A percentile compares a stretch with the other conserved stretches of the same genome.
Conservation (phyloP, 192 early-diverging fungal species). For the Lunasporangiospora selenospora region DNA sequence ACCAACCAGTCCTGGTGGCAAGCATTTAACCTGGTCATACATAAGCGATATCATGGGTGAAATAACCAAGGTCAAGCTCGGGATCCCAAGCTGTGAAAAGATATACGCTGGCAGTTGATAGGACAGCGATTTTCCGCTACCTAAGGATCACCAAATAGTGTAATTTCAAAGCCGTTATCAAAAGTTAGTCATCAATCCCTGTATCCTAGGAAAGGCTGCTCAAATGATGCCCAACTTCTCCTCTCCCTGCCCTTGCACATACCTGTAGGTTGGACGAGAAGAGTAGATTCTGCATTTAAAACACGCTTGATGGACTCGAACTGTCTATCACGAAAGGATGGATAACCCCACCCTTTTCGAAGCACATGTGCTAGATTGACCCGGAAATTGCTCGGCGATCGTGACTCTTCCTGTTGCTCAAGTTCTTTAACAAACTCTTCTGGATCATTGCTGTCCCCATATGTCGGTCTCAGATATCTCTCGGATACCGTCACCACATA, state of each 20-base stretch:
- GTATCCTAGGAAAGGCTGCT: no score
- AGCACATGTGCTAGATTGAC: constrained; percentile 56
- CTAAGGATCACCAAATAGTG: background rate
- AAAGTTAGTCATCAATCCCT: no score
- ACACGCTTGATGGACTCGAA: constrained; percentile 54
- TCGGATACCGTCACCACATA: constrained; percentile 24
- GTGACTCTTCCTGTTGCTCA: constrained; percentile 3
- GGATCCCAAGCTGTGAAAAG: constrained; percentile 49
- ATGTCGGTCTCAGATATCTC: constrained; percentile 5
- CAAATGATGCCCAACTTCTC: no score
- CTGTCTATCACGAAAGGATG: constrained; percentile 50
- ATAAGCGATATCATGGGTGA: constrained; percentile 85
- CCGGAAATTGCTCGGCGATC: constrained; percentile 2
- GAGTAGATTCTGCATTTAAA: constrained; percentile 50
- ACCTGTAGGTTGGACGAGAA: constrained; percentile 65
- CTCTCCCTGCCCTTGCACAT: no score
- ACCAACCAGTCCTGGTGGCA: constrained; percentile 66
- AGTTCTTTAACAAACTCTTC: constrained; percentile 32
- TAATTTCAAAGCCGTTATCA: no score
- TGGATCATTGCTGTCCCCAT: constrained; percentile 31
- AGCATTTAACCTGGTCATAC: constrained; percentile 79
- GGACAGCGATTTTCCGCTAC: constrained; percentile 75
- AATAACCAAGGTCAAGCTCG: constrained; percentile 71
- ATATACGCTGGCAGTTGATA: constrained; percentile 82
- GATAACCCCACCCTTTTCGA: constrained; percentile 53